Evolutionary conservation across 352 stramenopile species (phyloP), one percentile per base, ranked within the genome.

Genomic region (Proteromonas lacertae): DNA sequence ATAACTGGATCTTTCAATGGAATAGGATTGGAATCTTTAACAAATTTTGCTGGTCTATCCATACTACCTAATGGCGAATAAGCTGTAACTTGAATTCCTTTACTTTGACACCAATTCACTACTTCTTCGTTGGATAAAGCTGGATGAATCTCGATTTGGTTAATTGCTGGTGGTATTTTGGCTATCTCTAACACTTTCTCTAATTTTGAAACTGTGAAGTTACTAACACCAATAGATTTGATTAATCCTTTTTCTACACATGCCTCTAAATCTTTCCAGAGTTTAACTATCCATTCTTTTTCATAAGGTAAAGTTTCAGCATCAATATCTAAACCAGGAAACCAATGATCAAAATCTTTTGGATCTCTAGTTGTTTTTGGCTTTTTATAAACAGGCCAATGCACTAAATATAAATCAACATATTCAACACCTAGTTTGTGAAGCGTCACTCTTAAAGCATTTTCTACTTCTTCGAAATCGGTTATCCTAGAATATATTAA

Each of bases 111-210:
- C 13, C 38, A 32, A 5, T 50, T 16, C 18, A 56, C 28, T 9
- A 53, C 23, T 17, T 48, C 40, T 28, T 31, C 30, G 32, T 51
- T 38, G 25, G 45, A 21, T 13, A 56, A 43, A 22, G 44, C 38
- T 18, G 52, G 52, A 44, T 60, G 52, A 12, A 60, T 42, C 42
- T 60, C 52, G 23, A 60, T 37, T 36, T 60, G 48, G 13, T 51
- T 41, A 14, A 59, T 40, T 16, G 36, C 44, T 23, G 52, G 52
- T 9, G 32, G 35, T 16, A 60, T 53, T 18, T 47, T 54, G 22
- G 22, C 32, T 12, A 46, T 48, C 17, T 36, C 24, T 8, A 59
- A 26, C 20, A 60, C 25, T 19, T 59, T 41, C 4, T 42, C 25
- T 9, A 60, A 14, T n/a, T 29, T 23, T 44, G 56, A 41, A n/a